A percentile compares a stretch with the other conserved stretches of the same genome.
phyloP scores from a whole-genome alignment of 352 stramenopile genomes.

The Globisporangium irregulare region DNA sequence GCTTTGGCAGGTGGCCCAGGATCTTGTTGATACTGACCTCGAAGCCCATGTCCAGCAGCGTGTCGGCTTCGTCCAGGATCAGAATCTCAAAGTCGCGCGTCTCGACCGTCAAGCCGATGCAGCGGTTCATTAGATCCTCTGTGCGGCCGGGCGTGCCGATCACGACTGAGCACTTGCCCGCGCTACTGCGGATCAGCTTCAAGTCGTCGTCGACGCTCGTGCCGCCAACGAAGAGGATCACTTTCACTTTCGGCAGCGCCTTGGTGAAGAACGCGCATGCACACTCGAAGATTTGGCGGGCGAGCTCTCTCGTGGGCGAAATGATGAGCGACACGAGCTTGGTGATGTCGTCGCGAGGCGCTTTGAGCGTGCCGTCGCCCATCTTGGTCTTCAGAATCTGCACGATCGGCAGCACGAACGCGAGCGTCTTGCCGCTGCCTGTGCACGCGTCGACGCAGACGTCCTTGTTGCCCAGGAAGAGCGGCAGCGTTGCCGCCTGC shows the following conservation, averaged over 20 bases:
- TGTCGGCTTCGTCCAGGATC: conserved; percentile 99
- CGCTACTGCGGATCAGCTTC: conserved; percentile 48
- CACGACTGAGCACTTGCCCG: conserved; percentile 70
- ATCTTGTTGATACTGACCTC: conserved; percentile 95
- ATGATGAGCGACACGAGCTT: conserved; percentile 85
- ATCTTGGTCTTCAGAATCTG: conserved; percentile 85
- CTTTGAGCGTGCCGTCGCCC: conserved; percentile 52
- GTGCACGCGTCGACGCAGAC: conserved; percentile 94
- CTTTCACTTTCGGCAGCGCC: conserved; percentile 61
- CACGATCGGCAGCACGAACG: conserved; percentile 94
- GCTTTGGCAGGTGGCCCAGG: conserved; percentile 94
- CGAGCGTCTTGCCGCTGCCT: conserved; percentile 93
- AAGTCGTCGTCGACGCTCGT: conserved; percentile 87
- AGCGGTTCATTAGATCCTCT: conserved; percentile 87
- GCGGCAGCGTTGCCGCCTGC: conserved; percentile 89
- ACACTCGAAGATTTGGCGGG: conserved; percentile 81
- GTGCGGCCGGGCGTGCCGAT: conserved; percentile 83
- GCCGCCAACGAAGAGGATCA: conserved; percentile 89
- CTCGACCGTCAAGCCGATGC: conserved; percentile 74
- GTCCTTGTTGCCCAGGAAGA: conserved; percentile 94
- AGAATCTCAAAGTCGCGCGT: conserved; percentile 95
- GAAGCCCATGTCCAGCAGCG: conserved; percentile 98
- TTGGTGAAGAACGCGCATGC: conserved; percentile 58
- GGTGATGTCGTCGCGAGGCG: conserved; percentile 50
- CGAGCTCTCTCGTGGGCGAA: conserved; percentile 88